phyloP scores from a whole-genome alignment of 2,329 filamentous ascomycete genomes.

The Fusarium sp. region DNA sequence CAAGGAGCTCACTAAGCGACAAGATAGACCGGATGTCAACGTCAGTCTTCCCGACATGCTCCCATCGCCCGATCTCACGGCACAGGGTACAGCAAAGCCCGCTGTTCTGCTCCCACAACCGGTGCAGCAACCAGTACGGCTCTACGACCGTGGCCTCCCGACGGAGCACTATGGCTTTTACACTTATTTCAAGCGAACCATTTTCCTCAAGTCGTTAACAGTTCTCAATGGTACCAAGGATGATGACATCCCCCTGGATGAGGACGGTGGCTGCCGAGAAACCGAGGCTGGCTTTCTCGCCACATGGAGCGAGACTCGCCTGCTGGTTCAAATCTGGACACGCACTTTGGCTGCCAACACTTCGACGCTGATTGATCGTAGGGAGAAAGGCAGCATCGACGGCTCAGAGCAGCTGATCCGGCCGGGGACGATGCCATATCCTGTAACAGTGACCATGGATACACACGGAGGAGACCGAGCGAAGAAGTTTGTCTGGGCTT shows the following conservation, averaged over 20 bases:
- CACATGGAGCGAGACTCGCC: conserved; percentile 68
- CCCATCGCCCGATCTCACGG: conserved; percentile 68
- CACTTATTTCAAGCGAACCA: conserved; percentile 86
- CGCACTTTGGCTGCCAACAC: conserved; percentile 55
- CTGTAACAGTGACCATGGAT: conserved; percentile 68
- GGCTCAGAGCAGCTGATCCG: conserved; percentile 48
- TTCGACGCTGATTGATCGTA: conserved; percentile 50
- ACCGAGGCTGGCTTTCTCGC: conserved; percentile 64
- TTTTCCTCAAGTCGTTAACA: conserved; percentile 75
- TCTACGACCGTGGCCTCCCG: conserved; percentile 82
- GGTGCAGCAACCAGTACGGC: conserved; percentile 78
- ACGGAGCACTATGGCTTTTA: conserved; percentile 96
- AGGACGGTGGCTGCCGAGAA: conserved; percentile 63
- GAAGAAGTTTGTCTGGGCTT: conserved; percentile 64
- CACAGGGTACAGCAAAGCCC: conserved; percentile 76
- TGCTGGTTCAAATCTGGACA: conserved; percentile 74
- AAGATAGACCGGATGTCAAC: conserved; percentile 33
- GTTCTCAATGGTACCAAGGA: conserved; percentile 56
- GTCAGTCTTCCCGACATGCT: conserved; percentile 56
- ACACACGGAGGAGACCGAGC: conserved; percentile 66
- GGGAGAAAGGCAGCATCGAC: conserved; percentile 43
- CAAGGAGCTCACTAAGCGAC: conserved; percentile 39
- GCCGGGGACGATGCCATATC: conserved; percentile 71
- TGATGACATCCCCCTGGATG: conserved; percentile 57
- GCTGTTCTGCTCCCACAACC: conserved; percentile 77